phyloP scores from a whole-genome alignment of 768 basidiomycete species.

The Pleurotus giganteus region DNA sequence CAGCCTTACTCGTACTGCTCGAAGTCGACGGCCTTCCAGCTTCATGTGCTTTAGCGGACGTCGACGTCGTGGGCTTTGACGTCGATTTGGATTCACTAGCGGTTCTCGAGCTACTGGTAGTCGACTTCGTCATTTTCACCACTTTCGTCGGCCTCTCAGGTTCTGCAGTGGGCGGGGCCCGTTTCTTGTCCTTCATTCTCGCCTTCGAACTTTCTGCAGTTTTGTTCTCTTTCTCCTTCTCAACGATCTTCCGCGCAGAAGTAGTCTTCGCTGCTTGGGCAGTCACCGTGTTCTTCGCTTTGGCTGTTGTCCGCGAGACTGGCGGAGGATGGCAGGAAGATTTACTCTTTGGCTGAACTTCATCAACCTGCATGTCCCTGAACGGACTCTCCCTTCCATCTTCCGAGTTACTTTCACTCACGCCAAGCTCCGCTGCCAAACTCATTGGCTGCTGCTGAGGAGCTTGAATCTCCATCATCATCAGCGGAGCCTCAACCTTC shows the following conservation, averaged over 20 bases:
- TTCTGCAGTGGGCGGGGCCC: constrained; percentile 17
- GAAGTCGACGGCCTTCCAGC: too few relatives aligned
- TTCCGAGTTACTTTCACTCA: constrained; percentile 32
- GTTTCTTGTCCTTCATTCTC: constrained; percentile 13
- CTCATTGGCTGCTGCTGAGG: constrained; percentile 28
- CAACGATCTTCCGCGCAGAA: constrained; percentile 24
- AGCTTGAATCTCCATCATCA: constrained; percentile 11
- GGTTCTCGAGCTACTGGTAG: background rate
- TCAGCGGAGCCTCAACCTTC: constrained; percentile 6
- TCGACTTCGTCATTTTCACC: constrained; percentile 19
- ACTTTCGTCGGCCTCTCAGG: constrained; percentile 17
- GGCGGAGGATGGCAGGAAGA: constrained; percentile 25
- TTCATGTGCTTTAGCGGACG: constrained; percentile 12
- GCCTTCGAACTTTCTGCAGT: constrained; percentile 17
- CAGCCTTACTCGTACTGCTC: too few relatives aligned
- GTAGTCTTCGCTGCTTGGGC: constrained; percentile 34
- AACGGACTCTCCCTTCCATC: constrained; percentile 44
- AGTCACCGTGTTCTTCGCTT: constrained; percentile 39
- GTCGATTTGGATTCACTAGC: background rate
- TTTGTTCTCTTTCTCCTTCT: constrained; percentile 36
- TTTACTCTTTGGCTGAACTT: constrained; percentile 26
- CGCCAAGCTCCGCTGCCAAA: constrained; percentile 45
- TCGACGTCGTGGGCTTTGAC: constrained; percentile 10
- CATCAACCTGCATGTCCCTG: constrained; percentile 44
- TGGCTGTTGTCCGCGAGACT: constrained; percentile 30